phyloP scores from a whole-genome alignment of 805 yeast genomes.

The Priceomyces carsonii region DNA sequence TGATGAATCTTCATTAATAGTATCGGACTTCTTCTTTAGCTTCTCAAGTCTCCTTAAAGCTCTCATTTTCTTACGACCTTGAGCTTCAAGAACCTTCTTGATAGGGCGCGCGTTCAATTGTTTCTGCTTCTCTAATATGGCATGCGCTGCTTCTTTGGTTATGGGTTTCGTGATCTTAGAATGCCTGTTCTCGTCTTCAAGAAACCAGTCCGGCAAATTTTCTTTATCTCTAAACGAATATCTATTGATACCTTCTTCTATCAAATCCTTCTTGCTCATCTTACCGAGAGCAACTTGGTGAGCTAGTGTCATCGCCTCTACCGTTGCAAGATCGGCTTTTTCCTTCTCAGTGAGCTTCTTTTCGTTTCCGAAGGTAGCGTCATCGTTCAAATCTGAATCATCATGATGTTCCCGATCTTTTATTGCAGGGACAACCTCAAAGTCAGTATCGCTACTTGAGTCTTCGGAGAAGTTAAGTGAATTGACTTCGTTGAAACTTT shows the following conservation, averaged over 20 bases:
- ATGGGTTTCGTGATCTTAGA: constrained; percentile 86
- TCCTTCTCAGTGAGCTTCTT: constrained; percentile 51
- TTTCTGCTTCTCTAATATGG: constrained; percentile 43
- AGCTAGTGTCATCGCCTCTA: constrained; percentile 96
- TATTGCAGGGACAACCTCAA: constrained; percentile 42
- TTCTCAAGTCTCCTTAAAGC: constrained; percentile 82
- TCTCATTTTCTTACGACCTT: constrained; percentile 92
- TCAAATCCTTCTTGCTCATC: constrained; percentile 75
- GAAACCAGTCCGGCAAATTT: constrained; percentile 94
- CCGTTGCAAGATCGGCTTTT: constrained; percentile 83
- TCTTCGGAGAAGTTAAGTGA: constrained; percentile 45
- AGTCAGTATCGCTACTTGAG: constrained; percentile 39
- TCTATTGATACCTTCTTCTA: constrained; percentile 92
- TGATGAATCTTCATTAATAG: constrained; percentile 82
- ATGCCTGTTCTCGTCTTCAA: constrained; percentile 88
- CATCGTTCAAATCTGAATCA: constrained; percentile 54
- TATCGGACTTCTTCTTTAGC: constrained; percentile 84
- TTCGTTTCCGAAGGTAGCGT: constrained; percentile 35
- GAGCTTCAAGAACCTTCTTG: constrained; percentile 97
- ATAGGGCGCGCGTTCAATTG: constrained; percentile 95
- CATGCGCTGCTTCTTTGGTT: constrained; percentile 74
- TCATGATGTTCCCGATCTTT: constrained; percentile 15
- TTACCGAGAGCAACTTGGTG: constrained; percentile 93
- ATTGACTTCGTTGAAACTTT: constrained; percentile 1
- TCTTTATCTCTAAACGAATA: constrained; percentile 90